Evolutionary conservation across 805 yeast species (phyloP), one percentile per base, ranked within the genome.

Genomic region (Candida vartiovaarae): DNA sequence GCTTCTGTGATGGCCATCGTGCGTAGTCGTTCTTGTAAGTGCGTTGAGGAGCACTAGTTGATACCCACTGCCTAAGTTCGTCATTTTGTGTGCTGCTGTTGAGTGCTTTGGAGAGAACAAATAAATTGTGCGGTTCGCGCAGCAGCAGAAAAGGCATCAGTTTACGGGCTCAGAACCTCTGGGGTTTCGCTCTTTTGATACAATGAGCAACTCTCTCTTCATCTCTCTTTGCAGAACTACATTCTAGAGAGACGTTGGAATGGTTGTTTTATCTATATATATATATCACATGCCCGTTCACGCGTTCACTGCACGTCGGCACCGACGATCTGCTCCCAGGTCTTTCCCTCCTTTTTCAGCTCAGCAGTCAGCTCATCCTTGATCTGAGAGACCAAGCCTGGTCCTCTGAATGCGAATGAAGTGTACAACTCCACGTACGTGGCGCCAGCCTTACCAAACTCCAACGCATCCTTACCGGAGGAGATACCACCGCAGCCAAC

Each of bases 401-500:
- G 96, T 1, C 98, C 98, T 59, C 79, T 80, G 70, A 87, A 91
- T 1, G 95, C 96, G 62, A 86, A 86, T 2, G 95, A 80, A 3
- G 98, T 90, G 67, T 89, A 88, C 43, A 89, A 62, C 64, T 91
- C 85, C 39, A 91, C 79, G 60, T 81, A 85, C n/a, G 84, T 74
- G 10, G 98, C 98, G 45, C 98, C 98, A 1, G 96, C 95, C 57
- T 78, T 79, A 31, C 93, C 96, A 63, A 82, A 91, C 52, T 90
- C 97, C 39, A 90, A 67, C 0, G 90, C 97, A 60, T 91, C 98
- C 51, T 79, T 72, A 44, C 96, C 98, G 25, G 71, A 66, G n/a
- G 83, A 71, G 53, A 91, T 88, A 52, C 98, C 98, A 45, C 98
- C 98, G 65, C 96, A 89, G 31, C 98, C 98, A 51, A 91, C 75